Conservation (phyloP, 2,329 filamentous ascomycete genomes). For the Calonectria pseudoreteaudii region DNA sequence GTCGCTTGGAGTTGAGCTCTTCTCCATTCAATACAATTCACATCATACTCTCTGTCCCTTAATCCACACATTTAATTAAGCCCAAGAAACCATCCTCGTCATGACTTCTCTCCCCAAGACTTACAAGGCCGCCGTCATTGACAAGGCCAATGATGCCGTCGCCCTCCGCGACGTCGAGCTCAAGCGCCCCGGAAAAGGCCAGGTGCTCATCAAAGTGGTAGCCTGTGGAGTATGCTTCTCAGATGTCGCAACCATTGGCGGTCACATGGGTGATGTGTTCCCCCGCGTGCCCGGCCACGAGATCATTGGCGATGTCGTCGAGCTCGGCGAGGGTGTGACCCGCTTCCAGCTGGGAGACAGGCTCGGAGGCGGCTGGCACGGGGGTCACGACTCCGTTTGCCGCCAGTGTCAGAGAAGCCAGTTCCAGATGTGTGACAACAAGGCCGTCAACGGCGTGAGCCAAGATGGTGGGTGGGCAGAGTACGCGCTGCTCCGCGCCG, state of each 20-base stretch:
- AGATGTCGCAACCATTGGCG: slow-evolving; percentile 62
- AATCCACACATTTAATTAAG: background rate
- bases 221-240: slow-evolving; percentile 80
- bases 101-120: slow-evolving; percentile 68
- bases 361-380: slow-evolving; percentile 65
- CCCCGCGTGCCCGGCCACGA: slow-evolving; percentile 79
- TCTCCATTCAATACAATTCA: background rate
- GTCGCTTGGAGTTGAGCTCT: background rate
- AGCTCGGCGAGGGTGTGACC: slow-evolving; percentile 67
- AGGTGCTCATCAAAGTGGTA: slow-evolving; percentile 77
- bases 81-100: slow-evolving; percentile 3
- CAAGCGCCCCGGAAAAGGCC: slow-evolving; percentile 63
- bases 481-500: slow-evolving; percentile 69
- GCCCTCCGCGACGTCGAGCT: slow-evolving; percentile 70
- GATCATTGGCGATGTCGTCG: slow-evolving; percentile 74
- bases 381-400: slow-evolving; percentile 71
- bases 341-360: slow-evolving; percentile 73
- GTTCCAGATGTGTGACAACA: slow-evolving; percentile 77
- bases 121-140: slow-evolving; percentile 74
- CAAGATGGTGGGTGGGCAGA: slow-evolving; percentile 76
- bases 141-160: slow-evolving; percentile 63
- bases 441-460: slow-evolving; percentile 72
- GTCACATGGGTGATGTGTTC: slow-evolving; percentile 65
- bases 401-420: slow-evolving; percentile 70
- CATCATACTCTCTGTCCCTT: background rate